A percentile compares a stretch with the other conserved stretches of the same genome.
phyloP scores from a whole-genome alignment of 768 basidiomycete genomes.

The Suillus decipiens region DNA sequence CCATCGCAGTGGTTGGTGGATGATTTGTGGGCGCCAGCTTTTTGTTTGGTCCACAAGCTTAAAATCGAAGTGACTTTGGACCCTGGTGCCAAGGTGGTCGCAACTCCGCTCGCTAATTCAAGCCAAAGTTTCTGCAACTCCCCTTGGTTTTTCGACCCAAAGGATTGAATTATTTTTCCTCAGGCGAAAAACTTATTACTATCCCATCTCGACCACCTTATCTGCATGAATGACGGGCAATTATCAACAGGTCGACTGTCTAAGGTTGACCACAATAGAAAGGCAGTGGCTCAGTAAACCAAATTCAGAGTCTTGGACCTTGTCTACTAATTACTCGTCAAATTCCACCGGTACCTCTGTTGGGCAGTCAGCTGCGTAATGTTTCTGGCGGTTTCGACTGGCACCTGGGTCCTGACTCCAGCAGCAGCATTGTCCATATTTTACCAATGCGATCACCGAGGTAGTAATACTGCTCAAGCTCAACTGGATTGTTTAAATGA shows the following conservation, averaged over 20 bases:
- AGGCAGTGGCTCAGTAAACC: neutral
- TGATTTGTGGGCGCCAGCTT: neutral
- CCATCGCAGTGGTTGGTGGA: neutral
- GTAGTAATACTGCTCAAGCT: neutral
- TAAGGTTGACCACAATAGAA: neutral
- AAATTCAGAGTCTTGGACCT: neutral
- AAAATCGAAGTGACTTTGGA: neutral
- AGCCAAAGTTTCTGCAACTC: neutral
- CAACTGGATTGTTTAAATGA: neutral
- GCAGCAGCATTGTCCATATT: neutral
- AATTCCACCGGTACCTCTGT: neutral
- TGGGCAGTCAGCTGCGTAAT: neutral
- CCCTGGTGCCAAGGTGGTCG: neutral
- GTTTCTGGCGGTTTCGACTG: neutral
- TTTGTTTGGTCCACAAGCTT: slow-evolving; percentile 3
- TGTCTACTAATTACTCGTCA: neutral
- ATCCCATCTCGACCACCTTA: neutral
- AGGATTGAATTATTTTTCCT: neutral
- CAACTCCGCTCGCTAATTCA: slow-evolving; percentile 7
- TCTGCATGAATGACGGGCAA: neutral
- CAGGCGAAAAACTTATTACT: neutral
- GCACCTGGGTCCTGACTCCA: neutral
- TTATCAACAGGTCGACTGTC: neutral
- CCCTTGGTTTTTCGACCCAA: neutral
- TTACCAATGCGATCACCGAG: neutral